Base-by-base conservation (phyloP, 805 yeast genomes). In the Blastobotrys americana region DNA sequence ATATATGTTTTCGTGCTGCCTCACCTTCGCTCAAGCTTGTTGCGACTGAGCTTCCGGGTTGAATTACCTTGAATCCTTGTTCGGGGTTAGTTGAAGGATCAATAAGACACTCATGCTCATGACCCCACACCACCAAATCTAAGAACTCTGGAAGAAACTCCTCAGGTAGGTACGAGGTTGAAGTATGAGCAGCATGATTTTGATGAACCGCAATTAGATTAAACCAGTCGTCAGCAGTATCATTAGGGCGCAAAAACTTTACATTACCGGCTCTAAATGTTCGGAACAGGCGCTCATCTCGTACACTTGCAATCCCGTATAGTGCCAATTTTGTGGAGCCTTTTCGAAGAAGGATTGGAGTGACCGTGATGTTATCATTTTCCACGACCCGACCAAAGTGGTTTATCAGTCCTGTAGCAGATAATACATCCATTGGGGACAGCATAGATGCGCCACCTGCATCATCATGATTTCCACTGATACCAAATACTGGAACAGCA, bases 401-500 rank as follows among this genome's bases (percentile, higher is more conserved):
- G 61, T 93, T 93, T 22, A 93, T 65, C 44, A 89, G 66, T 0
- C 97, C 97, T 2, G 86, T 68, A 4, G 84, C 85, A 16, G 85
- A 76, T 9, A 93, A 66, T 2, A 93, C 66, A 62, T 93, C 98
- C 70, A 93, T 69, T 0, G 98, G 95, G 44, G 89, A 80, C 10
- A 93, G 67, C 43, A 85, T 65, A 2, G 61, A 61, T 2, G 56
- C 84, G 1, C 97, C 97, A 0, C 95, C 84, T 2, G 96, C 86
- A 64, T 93, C 97, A 63, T 93, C 98, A 61, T 93, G 98, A 57
- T 93, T 93, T 2, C 98, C 98, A 38, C 90, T 79, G 3, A 93
- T 90, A 4, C 89, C 90, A 69, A 93, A 87, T 5, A 93, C 75
- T 0, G 98, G 98, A 13, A 89, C 74, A 0, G 95, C 79, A 2